These are phyloP conservation scores for Epichloe gansuensis DNA, from an alignment of 2,329 filamentous ascomycete species.

Conservation along the genomic window DNA sequence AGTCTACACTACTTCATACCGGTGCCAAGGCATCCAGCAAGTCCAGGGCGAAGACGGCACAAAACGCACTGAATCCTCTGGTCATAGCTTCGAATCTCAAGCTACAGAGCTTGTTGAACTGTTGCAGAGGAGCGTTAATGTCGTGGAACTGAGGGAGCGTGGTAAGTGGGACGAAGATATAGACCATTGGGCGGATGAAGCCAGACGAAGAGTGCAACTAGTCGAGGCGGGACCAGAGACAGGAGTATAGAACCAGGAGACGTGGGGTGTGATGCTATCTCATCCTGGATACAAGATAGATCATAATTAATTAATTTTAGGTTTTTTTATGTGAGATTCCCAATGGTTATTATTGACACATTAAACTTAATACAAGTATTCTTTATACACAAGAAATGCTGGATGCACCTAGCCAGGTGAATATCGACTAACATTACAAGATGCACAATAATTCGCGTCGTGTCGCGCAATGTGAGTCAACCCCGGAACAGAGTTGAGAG, in stretches of 20 bases:
- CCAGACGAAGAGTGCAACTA: constrained; percentile 25
- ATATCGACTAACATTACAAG: too few species aligned
- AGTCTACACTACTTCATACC: constrained; percentile 17
- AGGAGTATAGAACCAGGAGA: constrained; percentile 15
- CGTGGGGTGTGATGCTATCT: constrained; percentile 15
- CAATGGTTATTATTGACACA: not conserved
- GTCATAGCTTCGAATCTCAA: constrained; percentile 35
- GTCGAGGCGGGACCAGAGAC: constrained; percentile 23
- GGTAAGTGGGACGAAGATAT: constrained; percentile 28
- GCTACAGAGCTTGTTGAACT: constrained; percentile 33
- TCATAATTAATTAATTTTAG: not conserved
- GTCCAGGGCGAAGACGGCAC: constrained; percentile 8
- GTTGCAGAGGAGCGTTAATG: constrained; percentile 37
- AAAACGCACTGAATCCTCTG: constrained; percentile 11
- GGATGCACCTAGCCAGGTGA: too few species aligned
- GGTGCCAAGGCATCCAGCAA: not conserved
- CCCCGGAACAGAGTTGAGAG: too few species aligned
- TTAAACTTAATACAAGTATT: too few species aligned
- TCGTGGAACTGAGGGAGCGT: constrained; percentile 31
- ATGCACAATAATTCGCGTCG: too few species aligned
- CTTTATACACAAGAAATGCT: too few species aligned
- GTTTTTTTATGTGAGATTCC: not conserved
- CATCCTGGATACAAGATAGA: constrained; percentile 18
- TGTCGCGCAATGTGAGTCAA: too few species aligned
- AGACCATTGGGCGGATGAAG: constrained; percentile 22